phyloP scores from a whole-genome alignment of 1,284 basidiomycete species.

The Trichosporon ovoides region DNA sequence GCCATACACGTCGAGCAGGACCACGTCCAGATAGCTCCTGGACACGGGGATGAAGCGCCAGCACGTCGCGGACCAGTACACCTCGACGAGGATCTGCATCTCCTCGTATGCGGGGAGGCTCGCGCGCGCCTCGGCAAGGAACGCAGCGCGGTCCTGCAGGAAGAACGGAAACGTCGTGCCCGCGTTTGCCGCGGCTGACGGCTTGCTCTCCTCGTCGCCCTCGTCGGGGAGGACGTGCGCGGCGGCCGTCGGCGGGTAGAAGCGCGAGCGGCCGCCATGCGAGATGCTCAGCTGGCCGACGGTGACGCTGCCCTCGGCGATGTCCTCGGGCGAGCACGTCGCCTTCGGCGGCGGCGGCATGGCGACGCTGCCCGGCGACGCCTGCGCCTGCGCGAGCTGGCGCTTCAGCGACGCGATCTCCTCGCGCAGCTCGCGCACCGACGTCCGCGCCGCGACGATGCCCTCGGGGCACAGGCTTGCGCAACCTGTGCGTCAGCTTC shows the following conservation, averaged over 20 bases:
- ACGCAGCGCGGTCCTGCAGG: background rate
- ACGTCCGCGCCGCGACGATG: slow-evolving; percentile 1
- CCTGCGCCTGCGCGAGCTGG: background rate
- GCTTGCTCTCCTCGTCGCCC: slow-evolving; percentile 1
- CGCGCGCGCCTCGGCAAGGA: background rate
- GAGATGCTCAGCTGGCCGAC: background rate
- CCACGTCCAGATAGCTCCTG: slow-evolving; percentile 1
- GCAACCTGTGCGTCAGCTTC: background rate
- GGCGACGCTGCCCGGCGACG: background rate
- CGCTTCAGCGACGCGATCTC: slow-evolving; percentile 1
- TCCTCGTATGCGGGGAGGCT: background rate
- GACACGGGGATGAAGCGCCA: slow-evolving; percentile 1
- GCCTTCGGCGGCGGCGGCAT: background rate
- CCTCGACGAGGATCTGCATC: slow-evolving; percentile 1
- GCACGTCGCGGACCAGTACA: slow-evolving; percentile 2
- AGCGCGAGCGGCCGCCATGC: background rate
- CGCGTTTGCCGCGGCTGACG: background rate
- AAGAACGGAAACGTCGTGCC: slow-evolving; percentile 2
- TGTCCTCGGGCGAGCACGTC: background rate
- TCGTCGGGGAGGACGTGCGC: slow-evolving; percentile 3
- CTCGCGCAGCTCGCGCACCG: background rate
- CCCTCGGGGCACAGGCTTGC: slow-evolving; percentile 1
- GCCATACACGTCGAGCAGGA: background rate
- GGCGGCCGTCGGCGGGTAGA: background rate
- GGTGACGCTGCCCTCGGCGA: background rate